These are phyloP conservation scores for Lignosus rhinocerotis DNA, from an alignment of 1,284 basidiomycete species.

Conservation along the genomic window DNA sequence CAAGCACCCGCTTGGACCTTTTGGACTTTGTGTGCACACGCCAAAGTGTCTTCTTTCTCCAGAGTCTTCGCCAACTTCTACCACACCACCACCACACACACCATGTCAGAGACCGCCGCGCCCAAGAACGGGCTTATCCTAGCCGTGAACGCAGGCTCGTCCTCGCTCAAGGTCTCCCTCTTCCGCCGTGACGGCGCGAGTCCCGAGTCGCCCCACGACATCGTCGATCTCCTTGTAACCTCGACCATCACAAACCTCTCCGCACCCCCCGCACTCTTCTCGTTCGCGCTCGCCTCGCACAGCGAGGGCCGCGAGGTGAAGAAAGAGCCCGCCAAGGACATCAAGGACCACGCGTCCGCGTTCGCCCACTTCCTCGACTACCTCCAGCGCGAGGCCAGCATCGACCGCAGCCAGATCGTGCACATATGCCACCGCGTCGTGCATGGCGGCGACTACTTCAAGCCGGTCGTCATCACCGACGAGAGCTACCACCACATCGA, in stretches of 20 bases:
- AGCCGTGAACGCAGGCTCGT: slow-evolving; percentile 71
- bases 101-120: slow-evolving; percentile 6
- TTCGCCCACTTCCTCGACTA: slow-evolving; percentile 62
- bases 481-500: slow-evolving; percentile 71
- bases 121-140: slow-evolving; percentile 45
- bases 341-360: slow-evolving; percentile 61
- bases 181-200: slow-evolving; percentile 29
- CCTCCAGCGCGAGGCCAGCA: slow-evolving; percentile 44
- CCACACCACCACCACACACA: not conserved
- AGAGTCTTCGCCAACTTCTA: too few relatives aligned
- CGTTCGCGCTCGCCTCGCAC: slow-evolving; percentile 38
- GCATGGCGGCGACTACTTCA: slow-evolving; percentile 76
- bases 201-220: slow-evolving; percentile 25
- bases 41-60: too few relatives aligned
- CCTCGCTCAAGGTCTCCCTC: slow-evolving; percentile 76
- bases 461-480: slow-evolving; percentile 67
- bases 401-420: slow-evolving; percentile 47
- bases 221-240: slow-evolving; percentile 48
- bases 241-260: slow-evolving; percentile 59
- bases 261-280: slow-evolving; percentile 52
- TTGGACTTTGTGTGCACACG: too few relatives aligned
- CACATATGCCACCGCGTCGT: slow-evolving; percentile 77
- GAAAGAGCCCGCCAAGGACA: slow-evolving; percentile 38
- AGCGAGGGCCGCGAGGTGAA: slow-evolving; percentile 33
- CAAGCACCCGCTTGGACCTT: not conserved